Evolutionary conservation across 2,329 filamentous ascomycete genomes (phyloP).

Genomic region (Fusarium nodosum): DNA sequence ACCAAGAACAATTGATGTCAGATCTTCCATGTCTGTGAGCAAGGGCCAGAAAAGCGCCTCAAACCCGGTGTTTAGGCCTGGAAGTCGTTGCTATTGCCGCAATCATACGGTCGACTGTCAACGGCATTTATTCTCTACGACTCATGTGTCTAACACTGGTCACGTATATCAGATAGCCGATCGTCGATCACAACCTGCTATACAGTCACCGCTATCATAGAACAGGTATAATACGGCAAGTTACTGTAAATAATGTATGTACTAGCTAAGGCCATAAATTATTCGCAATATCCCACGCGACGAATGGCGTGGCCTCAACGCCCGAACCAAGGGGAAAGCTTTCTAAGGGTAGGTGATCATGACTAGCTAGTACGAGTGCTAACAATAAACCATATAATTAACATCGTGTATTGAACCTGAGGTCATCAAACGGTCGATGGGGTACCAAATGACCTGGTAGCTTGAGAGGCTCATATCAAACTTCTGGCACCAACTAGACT

Average conservation of each 20-base stretch:
- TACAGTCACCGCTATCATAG: slow-evolving; percentile 4
- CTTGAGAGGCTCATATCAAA: slow-evolving; percentile 7
- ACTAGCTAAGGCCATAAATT: neutral
- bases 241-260: neutral
- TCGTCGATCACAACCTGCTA: slow-evolving; percentile 39
- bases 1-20: neutral
- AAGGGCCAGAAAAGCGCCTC: slow-evolving; percentile 6
- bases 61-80: slow-evolving; percentile 1
- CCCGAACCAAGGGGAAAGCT: neutral
- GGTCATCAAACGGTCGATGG: slow-evolving; percentile 24
- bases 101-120: slow-evolving; percentile 6
- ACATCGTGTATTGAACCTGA: neutral
- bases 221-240: neutral
- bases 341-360: slow-evolving; percentile 17
- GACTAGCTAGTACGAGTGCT: slow-evolving; percentile 34
- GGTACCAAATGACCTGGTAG: neutral
- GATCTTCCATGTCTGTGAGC: slow-evolving; percentile 1
- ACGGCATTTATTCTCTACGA: slow-evolving; percentile 29
- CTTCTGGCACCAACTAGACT: neutral
- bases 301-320: slow-evolving; percentile 38
- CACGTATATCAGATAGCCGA: slow-evolving; percentile 48
- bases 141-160: slow-evolving; percentile 28
- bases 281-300: slow-evolving; percentile 5
- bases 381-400: slow-evolving; percentile 21
- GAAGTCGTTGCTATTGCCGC: slow-evolving; percentile 8